These are phyloP conservation scores for Monosporozyma aquatica DNA, from an alignment of 805 yeast species.

Conservation along the genomic window DNA sequence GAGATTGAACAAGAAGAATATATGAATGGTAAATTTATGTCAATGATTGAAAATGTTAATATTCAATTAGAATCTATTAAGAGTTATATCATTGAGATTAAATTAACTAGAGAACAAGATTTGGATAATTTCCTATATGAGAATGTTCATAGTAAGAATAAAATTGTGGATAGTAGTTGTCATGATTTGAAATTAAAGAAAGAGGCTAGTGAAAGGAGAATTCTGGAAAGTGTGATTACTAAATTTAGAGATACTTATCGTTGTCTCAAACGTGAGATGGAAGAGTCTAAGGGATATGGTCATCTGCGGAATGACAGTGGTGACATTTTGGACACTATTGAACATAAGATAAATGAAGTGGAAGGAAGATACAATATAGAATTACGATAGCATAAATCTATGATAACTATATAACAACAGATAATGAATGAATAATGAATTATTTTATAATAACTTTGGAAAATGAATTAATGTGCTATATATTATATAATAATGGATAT, in stretches of 20 bases:
- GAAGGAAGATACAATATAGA: background rate
- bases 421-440: too few species aligned
- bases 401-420: too few species aligned
- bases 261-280: too few species aligned
- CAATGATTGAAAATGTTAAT: slow-evolving; percentile 20
- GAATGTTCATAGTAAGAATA: slow-evolving; percentile 14
- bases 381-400: background rate
- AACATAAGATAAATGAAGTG: background rate
- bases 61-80: slow-evolving; percentile 25
- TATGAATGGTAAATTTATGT: slow-evolving; percentile 18
- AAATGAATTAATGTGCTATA: background rate
- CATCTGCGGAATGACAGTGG: background rate
- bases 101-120: slow-evolving; percentile 16
- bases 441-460: background rate
- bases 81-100: slow-evolving; percentile 24
- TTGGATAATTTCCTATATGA: slow-evolving; percentile 17
- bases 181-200: slow-evolving; percentile 7
- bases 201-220: slow-evolving; percentile 10
- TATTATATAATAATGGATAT: background rate
- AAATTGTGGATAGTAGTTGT: slow-evolving; percentile 10
- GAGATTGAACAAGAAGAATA: slow-evolving; percentile 27
- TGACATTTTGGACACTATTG: background rate
- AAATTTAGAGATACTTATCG: background rate
- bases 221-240: background rate
- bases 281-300: background rate